These are phyloP conservation scores for Fusarium sp. DNA, from an alignment of 2,329 filamentous ascomycete species.

Conservation along the genomic window DNA sequence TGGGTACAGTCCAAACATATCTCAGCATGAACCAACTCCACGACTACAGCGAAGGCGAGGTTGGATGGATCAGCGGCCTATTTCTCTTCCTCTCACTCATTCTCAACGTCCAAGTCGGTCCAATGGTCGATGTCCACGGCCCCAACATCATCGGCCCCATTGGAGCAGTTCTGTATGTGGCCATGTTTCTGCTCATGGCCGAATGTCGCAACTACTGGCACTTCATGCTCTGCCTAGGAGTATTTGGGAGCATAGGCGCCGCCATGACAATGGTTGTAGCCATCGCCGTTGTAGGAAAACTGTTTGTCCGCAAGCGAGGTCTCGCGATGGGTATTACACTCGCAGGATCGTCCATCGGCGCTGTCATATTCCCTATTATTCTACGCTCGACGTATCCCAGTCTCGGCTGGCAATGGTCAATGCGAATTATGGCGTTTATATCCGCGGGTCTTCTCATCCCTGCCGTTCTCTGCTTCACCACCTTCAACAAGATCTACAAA, in stretches of 20 bases:
- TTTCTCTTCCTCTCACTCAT: slow-evolving; percentile 56
- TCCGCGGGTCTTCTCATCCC: slow-evolving; percentile 41
- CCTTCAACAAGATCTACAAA: slow-evolving; percentile 40
- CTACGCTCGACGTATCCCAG: slow-evolving; percentile 42
- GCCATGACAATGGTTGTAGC: slow-evolving; percentile 50
- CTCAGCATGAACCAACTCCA: slow-evolving; percentile 55
- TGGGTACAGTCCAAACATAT: slow-evolving; percentile 60
- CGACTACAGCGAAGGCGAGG: slow-evolving; percentile 52
- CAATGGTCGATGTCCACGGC: slow-evolving; percentile 58
- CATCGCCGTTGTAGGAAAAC: slow-evolving; percentile 46
- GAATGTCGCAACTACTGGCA: slow-evolving; percentile 59
- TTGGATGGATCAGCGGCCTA: slow-evolving; percentile 60
- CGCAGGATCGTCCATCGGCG: slow-evolving; percentile 42
- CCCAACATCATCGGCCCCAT: slow-evolving; percentile 51
- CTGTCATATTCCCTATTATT: slow-evolving; percentile 48
- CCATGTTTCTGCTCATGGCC: slow-evolving; percentile 56
- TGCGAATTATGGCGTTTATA: slow-evolving; percentile 45
- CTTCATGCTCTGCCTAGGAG: slow-evolving; percentile 55
- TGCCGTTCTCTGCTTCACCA: slow-evolving; percentile 47
- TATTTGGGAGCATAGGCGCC: slow-evolving; percentile 54
- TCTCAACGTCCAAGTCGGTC: slow-evolving; percentile 58
- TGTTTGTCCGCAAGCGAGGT: slow-evolving; percentile 39
- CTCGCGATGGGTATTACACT: slow-evolving; percentile 41
- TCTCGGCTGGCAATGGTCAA: slow-evolving; percentile 49
- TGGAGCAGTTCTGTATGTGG: slow-evolving; percentile 49